Evolutionary conservation across 352 stramenopile species (phyloP).

Genomic region (Plasmopara viticola): DNA sequence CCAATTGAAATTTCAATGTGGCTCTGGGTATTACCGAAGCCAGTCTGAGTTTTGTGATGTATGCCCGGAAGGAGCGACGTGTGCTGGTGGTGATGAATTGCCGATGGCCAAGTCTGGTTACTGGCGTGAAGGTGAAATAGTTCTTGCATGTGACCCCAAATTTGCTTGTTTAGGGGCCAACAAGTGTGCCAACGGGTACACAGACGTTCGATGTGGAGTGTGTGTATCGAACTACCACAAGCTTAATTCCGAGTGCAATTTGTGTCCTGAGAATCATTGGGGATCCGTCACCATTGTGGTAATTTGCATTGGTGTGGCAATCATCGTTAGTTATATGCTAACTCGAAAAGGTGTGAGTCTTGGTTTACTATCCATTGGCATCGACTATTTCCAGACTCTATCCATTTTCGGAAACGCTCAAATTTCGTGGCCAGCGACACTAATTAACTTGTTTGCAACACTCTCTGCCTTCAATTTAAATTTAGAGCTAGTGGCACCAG

Average conservation of each 20-base stretch:
- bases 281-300: constrained; percentile 42
- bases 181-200: constrained; percentile 39
- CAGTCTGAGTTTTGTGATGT: constrained; percentile 39
- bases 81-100: constrained; percentile 39
- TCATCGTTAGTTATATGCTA: constrained; percentile 50
- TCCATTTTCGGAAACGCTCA: constrained; percentile 71
- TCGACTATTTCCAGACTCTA: constrained; percentile 86
- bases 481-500: constrained; percentile 70
- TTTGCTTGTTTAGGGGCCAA: constrained; percentile 56
- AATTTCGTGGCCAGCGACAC: constrained; percentile 53
- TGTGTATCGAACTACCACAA: constrained; percentile 50
- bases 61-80: constrained; percentile 43
- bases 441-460: constrained; percentile 61
- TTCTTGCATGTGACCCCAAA: constrained; percentile 46
- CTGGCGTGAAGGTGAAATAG: constrained; percentile 48
- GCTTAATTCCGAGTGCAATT: constrained; percentile 51
- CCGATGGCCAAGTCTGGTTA: constrained; percentile 43
- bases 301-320: constrained; percentile 39
- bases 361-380: constrained; percentile 66
- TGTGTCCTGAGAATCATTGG: constrained; percentile 55
- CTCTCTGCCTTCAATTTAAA: constrained; percentile 82
- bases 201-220: constrained; percentile 35
- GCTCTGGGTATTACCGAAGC: constrained; percentile 45
- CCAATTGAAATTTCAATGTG: constrained; percentile 60
- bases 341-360: constrained; percentile 60